These are phyloP conservation scores for Paraphaeosphaeria sporulosa DNA, from an alignment of 2,329 filamentous ascomycete species.

Conservation along the genomic window DNA sequence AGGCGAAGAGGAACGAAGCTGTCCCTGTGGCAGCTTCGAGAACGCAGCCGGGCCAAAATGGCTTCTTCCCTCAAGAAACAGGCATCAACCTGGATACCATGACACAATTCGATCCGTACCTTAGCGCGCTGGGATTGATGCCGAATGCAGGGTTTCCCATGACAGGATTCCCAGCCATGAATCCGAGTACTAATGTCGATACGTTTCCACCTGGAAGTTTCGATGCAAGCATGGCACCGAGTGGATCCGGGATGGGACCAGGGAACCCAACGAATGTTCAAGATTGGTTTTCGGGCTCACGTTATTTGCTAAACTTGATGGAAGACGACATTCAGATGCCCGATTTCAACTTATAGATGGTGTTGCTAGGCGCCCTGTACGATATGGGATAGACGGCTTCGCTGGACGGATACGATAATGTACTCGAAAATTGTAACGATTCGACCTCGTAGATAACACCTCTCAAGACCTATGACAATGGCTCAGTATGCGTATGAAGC, in stretches of 20 bases:
- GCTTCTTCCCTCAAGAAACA: neutral
- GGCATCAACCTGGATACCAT: constrained; percentile 34
- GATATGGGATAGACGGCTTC: neutral
- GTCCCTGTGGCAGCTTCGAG: neutral
- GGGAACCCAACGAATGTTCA: constrained; percentile 51
- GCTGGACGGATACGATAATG: neutral
- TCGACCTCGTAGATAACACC: neutral
- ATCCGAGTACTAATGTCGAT: constrained; percentile 16
- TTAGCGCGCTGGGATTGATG: constrained; percentile 69
- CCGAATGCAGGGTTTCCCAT: constrained; percentile 47
- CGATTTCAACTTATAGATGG: constrained; percentile 24
- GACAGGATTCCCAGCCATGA: constrained; percentile 20
- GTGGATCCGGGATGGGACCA: constrained; percentile 20
- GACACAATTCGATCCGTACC: constrained; percentile 67
- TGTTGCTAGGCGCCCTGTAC: neutral
- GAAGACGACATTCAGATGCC: constrained; percentile 63
- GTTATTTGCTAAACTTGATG: constrained; percentile 69
- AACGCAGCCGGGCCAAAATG: neutral
- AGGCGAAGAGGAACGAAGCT: constrained; percentile 63
- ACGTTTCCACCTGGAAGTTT: constrained; percentile 21
- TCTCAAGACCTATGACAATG: neutral
- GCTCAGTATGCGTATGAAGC: too few species aligned
- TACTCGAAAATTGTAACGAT: neutral
- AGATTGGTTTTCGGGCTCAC: constrained; percentile 72
- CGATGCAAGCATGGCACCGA: constrained; percentile 12